Percentiles rank a stretch among this genome's conserved stretches.
Conservation (phyloP, 371 early-diverging fungal species). For the Rhizomucor miehei region DNA sequence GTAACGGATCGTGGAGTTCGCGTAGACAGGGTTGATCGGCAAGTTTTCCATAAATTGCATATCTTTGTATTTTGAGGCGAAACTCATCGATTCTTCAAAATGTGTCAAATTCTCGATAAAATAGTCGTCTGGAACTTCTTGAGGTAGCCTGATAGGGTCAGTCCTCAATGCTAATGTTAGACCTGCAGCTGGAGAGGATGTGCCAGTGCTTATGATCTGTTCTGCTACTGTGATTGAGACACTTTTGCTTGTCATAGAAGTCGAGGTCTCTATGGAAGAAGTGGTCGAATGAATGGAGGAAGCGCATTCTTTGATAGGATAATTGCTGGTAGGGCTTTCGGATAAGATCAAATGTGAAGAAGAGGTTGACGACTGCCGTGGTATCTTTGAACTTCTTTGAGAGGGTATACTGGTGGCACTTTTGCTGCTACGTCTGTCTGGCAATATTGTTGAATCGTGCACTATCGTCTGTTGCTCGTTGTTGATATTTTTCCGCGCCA, state of each 20-base stretch:
- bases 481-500: slow-evolving; percentile 3
- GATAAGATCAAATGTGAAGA: slow-evolving; percentile 8
- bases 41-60: not conserved
- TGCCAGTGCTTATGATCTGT: not conserved
- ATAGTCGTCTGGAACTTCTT: slow-evolving; percentile 33
- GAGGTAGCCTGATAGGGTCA: slow-evolving; percentile 53
- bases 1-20: slow-evolving; percentile 17
- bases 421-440: slow-evolving; percentile 6
- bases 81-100: slow-evolving; percentile 53
- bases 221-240: slow-evolving; percentile 15
- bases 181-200: slow-evolving; percentile 13
- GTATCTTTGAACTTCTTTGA: slow-evolving; percentile 12
- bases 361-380: slow-evolving; percentile 8
- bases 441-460: not conserved
- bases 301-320: slow-evolving; percentile 28
- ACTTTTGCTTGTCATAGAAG: slow-evolving; percentile 23
- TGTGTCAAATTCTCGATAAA: slow-evolving; percentile 58
- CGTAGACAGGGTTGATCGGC: slow-evolving; percentile 23
- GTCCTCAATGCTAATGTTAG: slow-evolving; percentile 41
- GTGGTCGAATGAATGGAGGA: slow-evolving; percentile 44
- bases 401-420: slow-evolving; percentile 14
- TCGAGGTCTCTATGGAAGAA: slow-evolving; percentile 40
- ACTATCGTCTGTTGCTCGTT: slow-evolving; percentile 1
- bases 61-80: slow-evolving; percentile 52
- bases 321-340: slow-evolving; percentile 15